Evolutionary conservation across 495 filamentous ascomycete species (phyloP).

Genomic region (Pseudoneurospora amorphoporcata): DNA sequence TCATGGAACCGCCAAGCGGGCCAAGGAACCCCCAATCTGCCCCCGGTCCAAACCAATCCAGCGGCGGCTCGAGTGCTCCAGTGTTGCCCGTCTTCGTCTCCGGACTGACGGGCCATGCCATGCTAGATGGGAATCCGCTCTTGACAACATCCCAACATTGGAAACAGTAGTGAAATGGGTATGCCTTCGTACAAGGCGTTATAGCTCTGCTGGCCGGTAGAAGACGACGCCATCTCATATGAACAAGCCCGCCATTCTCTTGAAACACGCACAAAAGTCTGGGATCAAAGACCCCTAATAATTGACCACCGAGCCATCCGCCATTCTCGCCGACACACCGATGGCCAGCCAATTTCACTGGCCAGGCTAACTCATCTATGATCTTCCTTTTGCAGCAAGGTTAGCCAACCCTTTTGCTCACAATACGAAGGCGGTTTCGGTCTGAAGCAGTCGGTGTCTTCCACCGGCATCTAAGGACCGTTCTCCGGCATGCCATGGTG

Average conservation of each 20-base stretch:
- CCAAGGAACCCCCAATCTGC: neutral
- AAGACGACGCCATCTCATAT: neutral
- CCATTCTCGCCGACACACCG: neutral
- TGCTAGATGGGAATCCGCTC: neutral
- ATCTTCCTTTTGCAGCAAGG: neutral
- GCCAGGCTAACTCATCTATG: neutral
- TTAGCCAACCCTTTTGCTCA: neutral
- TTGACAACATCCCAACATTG: neutral
- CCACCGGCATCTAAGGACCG: conserved; percentile 20
- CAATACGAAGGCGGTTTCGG: neutral
- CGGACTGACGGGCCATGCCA: conserved; percentile 18
- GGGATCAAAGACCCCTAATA: neutral
- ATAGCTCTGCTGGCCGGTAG: conserved; percentile 1
- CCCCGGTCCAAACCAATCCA: neutral
- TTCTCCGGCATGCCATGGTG: conserved; percentile 4
- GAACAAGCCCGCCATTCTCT: neutral
- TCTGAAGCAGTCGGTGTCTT: conserved; percentile 8
- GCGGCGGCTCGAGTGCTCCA: neutral
- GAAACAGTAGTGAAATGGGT: neutral
- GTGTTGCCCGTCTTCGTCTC: conserved; percentile 10
- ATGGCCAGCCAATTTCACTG: neutral
- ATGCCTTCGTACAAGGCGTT: conserved; percentile 2
- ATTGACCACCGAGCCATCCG: neutral
- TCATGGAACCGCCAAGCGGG: neutral
- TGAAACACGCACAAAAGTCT: neutral